Evolutionary conservation across 345 rosid genomes (phyloP), one percentile per base, ranked within the genome.

Genomic region (Eucalyptus fibrosa): DNA sequence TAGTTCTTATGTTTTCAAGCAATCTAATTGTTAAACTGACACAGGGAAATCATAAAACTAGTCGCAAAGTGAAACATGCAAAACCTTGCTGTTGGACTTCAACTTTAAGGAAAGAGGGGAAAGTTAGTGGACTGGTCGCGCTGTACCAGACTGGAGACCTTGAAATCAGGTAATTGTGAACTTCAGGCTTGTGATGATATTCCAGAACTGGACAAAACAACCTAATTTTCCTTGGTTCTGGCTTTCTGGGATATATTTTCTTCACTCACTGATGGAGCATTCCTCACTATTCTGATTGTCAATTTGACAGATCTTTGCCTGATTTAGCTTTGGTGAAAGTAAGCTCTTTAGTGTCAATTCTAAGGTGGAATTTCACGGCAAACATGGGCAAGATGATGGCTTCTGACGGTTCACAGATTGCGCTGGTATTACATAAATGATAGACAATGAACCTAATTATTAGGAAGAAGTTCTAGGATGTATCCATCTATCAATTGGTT

Each of bases 1-100:
- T 62, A 44, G 77, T 86, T 50, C 32, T 62, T 88, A 89, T 44
- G 88, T 56, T 89, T 45, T 88, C 88, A 47, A 89, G 72, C 88
- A 60, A 69, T 92, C 89, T 88, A 90, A 90, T 89, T 88, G 86
- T 53, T 90, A 89, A 91, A 86, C 69, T 86, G 80, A 92, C 91
- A 91, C 90, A 95, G 99, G 96, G 95, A 87, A 89, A 93, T 72
- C 87, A 81, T 86, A 93, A 93, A 88, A 91, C 94, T 89, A 88
- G 91, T 88, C 81, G 42, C 89, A 93, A 93, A 91, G 93, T 95
- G 88, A 93, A 91, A 89, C 95, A 94, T 89, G 91, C 87, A 87
- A 94, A 94, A 82, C 94, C 93, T 85, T 97, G 99, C 90, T 94
- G 97, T 92, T 97, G 98, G 99, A 93, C 95, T 89, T 89, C 97